Evolutionary conservation across 2,329 filamentous ascomycete species (phyloP).

Genomic region (Aspergillus puulaauensis): DNA sequence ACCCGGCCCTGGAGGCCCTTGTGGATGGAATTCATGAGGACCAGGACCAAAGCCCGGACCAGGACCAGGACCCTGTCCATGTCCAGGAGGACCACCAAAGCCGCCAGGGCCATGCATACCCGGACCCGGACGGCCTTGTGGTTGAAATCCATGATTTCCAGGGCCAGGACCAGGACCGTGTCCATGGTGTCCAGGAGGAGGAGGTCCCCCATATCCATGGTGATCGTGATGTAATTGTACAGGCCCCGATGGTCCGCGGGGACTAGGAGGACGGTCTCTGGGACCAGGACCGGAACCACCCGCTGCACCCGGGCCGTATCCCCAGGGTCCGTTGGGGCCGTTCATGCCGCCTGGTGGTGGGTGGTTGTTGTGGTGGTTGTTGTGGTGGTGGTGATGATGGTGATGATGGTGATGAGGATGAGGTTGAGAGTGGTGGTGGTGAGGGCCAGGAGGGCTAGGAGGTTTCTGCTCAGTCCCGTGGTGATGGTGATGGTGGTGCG

Average conservation of each 20-base stretch:
- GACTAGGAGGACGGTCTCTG: background rate
- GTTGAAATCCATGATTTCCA: too few species aligned
- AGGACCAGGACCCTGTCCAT: background rate
- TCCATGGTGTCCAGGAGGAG: background rate
- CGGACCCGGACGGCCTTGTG: too few species aligned
- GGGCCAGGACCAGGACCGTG: too few species aligned
- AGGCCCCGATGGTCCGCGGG: background rate
- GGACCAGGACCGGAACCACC: background rate
- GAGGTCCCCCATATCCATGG: background rate
- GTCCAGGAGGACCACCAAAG: background rate
- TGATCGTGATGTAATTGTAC: background rate
- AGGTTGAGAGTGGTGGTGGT: too few species aligned
- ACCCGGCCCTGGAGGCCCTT: too few species aligned
- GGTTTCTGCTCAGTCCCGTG: background rate
- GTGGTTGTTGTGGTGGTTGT: background rate
- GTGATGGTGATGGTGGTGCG: background rate
- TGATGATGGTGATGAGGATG: background rate
- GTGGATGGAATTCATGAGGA: too few species aligned
- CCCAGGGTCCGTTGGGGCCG: background rate
- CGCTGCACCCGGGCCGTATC: background rate
- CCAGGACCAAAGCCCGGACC: too few species aligned
- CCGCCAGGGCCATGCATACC: too few species aligned
- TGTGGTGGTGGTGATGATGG: background rate
- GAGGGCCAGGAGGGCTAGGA: background rate
- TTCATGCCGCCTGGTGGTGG: background rate